Evolutionary conservation across 306 rosid species (phyloP), one percentile per base, ranked within the genome.

Genomic region (Carpinus fangiana): DNA sequence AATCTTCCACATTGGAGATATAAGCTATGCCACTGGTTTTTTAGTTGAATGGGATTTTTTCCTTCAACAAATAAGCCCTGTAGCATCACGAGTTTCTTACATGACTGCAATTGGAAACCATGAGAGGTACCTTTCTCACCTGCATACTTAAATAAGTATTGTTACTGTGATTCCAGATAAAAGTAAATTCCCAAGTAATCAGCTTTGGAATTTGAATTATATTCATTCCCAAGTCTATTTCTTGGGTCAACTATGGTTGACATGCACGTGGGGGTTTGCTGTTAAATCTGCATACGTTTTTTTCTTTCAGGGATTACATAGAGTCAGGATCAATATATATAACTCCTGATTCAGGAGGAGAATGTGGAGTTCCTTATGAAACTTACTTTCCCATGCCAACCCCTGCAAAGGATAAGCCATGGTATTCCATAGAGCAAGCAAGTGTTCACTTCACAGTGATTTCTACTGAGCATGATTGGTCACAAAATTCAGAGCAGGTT

Each of bases 81-180:
- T 89, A 7, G 93, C 98, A 56, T 92, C 97, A 47, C 84, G 76
- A 54, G 48, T 90, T 78, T 83, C 96, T 11, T 94, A 92, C 89
- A 94, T 94, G 98, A 91, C 98, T 7, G 93, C 94, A 52, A 93
- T 93, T 7, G 98, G 98, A 43, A 93, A 94, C 87, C 97, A 94
- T 70, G 97, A 92, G 88, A 92, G 98, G 98, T 92, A 82, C 6
- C 16, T 74, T n/a, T 72, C 6, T 67, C 72, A 46, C 2, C 52
- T 48, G 4, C 52, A 21, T 23, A 21, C 65, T 21, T 59, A 16
- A 59, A 23, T 59, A 57, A 23, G 65, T 23, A 59, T 59, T 26
- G 12, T 26, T 20, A 12, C 20, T 57, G 65, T 57, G 36, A 23
- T 57, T 11, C 16, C 21, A 17, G 62, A n/a, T 56, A 56, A n/a